Percentiles rank a stretch among this genome's conserved stretches.
Conservation (phyloP, 2,329 filamentous ascomycete species). For the Dactylonectria estremocensis region DNA sequence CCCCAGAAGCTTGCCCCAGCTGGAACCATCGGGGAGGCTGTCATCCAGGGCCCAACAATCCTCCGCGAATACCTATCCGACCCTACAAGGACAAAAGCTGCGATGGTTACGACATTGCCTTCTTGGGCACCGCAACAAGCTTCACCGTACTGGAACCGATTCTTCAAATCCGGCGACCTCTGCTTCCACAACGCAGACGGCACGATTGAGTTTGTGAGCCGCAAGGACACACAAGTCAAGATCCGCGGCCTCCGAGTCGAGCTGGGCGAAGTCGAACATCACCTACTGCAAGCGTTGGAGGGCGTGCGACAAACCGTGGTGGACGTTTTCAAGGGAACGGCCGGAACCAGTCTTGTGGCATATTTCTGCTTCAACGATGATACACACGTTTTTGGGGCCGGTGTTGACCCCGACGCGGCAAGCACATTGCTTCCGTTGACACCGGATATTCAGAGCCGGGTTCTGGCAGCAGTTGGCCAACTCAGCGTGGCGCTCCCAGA, state of each 20-base stretch:
- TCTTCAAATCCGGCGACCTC: no score
- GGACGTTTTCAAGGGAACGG: constrained; percentile 4
- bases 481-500: constrained; percentile 24
- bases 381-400: not conserved
- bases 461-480: not conserved
- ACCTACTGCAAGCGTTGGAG: no score
- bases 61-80: constrained; percentile 44
- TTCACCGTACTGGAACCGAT: no score
- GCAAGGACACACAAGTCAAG: no score
- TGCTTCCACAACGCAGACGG: no score
- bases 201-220: no score
- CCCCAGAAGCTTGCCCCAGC: constrained; percentile 40
- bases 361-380: not conserved
- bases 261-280: no score
- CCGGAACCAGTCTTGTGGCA: not conserved
- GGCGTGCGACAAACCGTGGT: constrained; percentile 29
- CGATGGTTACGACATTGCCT: constrained; percentile 51
- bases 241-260: no score
- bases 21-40: no score
- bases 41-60: no score
- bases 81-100: constrained; percentile 39
- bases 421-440: not conserved
- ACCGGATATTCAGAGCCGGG: not conserved
- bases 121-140: no score
- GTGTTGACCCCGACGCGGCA: no score